Evolutionary conservation across 2,329 filamentous ascomycete species (phyloP).

Genomic region (Ascochyta rabiei): DNA sequence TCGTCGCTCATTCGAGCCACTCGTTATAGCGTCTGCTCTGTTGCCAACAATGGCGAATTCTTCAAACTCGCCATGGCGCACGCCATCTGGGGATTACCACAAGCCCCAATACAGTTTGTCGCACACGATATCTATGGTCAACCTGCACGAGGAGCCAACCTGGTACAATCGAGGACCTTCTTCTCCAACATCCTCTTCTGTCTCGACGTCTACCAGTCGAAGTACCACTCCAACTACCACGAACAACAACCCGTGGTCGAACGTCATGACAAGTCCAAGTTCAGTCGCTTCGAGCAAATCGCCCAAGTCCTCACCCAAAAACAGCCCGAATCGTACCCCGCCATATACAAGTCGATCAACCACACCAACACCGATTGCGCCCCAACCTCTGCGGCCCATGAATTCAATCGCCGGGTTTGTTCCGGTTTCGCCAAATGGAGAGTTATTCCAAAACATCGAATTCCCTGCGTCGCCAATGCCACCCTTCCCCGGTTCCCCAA

Average conservation of each 20-base stretch:
- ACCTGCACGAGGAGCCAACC: slow-evolving; percentile 46
- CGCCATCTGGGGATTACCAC: slow-evolving; percentile 36
- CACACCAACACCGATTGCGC: slow-evolving; percentile 45
- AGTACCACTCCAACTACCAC: slow-evolving; percentile 45
- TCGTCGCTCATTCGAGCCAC: slow-evolving; percentile 18
- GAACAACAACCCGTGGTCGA: slow-evolving; percentile 49
- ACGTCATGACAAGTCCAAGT: slow-evolving; percentile 41
- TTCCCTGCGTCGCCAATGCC: slow-evolving; percentile 38
- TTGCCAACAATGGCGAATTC: slow-evolving; percentile 44
- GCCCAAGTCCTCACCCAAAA: slow-evolving; percentile 40
- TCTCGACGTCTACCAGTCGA: slow-evolving; percentile 46
- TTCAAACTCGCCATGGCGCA: slow-evolving; percentile 45
- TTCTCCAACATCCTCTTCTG: slow-evolving; percentile 48
- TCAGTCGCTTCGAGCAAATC: slow-evolving; percentile 40
- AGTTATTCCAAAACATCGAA: slow-evolving; percentile 36
- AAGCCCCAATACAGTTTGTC: slow-evolving; percentile 46
- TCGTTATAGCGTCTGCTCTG: neutral
- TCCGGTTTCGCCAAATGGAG: slow-evolving; percentile 41
- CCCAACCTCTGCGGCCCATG: slow-evolving; percentile 44
- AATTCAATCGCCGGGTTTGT: slow-evolving; percentile 43
- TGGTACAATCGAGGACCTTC: slow-evolving; percentile 46
- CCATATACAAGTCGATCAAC: slow-evolving; percentile 48
- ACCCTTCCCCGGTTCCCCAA: slow-evolving; percentile 39
- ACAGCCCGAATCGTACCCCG: slow-evolving; percentile 46
- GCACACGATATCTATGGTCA: slow-evolving; percentile 49